Evolutionary conservation across 306 rosid genomes (phyloP).

Genomic region (Carpinus fangiana): DNA sequence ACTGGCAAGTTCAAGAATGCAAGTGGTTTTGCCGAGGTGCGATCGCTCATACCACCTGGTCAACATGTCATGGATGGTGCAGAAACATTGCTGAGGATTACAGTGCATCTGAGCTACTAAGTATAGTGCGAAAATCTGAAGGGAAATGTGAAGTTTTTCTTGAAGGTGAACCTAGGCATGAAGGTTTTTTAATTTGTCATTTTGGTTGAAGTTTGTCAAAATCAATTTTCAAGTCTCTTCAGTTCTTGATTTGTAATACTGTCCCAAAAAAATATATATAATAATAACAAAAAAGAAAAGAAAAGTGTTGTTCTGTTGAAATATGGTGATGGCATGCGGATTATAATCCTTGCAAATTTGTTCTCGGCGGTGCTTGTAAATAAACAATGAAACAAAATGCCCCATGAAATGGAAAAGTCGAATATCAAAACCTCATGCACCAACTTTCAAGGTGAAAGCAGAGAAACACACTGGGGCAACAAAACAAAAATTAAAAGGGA

Average conservation of each 20-base stretch:
- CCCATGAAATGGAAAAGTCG: background rate
- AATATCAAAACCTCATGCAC: background rate
- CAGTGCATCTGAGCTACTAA: constrained; percentile 57
- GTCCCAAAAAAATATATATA: background rate
- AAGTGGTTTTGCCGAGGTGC: constrained; percentile 70
- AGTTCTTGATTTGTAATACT: constrained; percentile 16
- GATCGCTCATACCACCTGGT: constrained; percentile 73
- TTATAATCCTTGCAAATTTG: background rate
- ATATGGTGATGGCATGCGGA: background rate
- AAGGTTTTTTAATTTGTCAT: constrained; percentile 29
- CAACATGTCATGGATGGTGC: constrained; percentile 81
- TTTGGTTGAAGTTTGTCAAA: constrained; percentile 29
- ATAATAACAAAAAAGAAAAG: background rate
- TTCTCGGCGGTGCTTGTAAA: background rate
- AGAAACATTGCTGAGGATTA: constrained; percentile 79
- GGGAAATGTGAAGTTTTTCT: constrained; percentile 15
- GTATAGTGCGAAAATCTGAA: constrained; percentile 11
- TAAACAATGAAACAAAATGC: background rate
- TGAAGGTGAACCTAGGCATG: constrained; percentile 20
- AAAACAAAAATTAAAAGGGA: background rate
- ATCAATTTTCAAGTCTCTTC: background rate
- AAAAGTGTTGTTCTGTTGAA: background rate
- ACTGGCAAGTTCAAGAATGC: constrained; percentile 81
- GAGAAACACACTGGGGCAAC: background rate
- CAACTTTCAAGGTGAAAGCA: background rate